Conservation (phyloP, 768 basidiomycete species). For the Tulasnella sp. region DNA sequence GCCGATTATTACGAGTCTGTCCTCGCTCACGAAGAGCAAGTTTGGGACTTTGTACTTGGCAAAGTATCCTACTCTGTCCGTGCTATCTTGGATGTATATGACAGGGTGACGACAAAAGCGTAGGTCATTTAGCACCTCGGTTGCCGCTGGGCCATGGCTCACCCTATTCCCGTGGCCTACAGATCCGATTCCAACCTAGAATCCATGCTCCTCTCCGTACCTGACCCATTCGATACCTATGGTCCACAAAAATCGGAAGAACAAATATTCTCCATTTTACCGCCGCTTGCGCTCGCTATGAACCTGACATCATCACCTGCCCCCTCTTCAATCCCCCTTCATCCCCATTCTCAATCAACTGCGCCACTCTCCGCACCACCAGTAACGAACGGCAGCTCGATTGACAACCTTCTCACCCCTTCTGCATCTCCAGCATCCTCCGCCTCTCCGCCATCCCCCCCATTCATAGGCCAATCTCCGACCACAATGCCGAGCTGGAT, state of each 20-base stretch:
- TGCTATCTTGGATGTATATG: conserved; percentile 87
- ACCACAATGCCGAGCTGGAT: background rate
- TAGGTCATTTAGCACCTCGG: conserved; percentile 36
- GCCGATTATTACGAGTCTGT: conserved; percentile 78
- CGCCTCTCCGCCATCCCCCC: background rate
- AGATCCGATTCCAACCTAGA: conserved; percentile 83
- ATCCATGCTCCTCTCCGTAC: conserved; percentile 79
- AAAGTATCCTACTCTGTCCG: conserved; percentile 61
- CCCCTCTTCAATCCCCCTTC: background rate
- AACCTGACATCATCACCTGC: conserved; percentile 8
- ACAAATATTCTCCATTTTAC: conserved; percentile 87
- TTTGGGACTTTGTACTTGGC: conserved; percentile 86
- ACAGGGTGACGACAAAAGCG: conserved; percentile 79
- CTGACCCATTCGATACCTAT: conserved; percentile 90
- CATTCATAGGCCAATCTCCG: background rate
- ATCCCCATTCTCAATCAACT: background rate
- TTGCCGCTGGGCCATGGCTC: conserved; percentile 17
- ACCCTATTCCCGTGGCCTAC: conserved; percentile 33
- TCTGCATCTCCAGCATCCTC: background rate
- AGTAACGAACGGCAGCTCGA: background rate
- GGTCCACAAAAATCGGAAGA: conserved; percentile 73
- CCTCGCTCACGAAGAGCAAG: conserved; percentile 85
- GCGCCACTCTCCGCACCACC: background rate
- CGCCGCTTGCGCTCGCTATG: conserved; percentile 46
- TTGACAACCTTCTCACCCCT: background rate